Evolutionary conservation across 345 rosid species (phyloP).

Genomic region (Capsella bursapastoris): DNA sequence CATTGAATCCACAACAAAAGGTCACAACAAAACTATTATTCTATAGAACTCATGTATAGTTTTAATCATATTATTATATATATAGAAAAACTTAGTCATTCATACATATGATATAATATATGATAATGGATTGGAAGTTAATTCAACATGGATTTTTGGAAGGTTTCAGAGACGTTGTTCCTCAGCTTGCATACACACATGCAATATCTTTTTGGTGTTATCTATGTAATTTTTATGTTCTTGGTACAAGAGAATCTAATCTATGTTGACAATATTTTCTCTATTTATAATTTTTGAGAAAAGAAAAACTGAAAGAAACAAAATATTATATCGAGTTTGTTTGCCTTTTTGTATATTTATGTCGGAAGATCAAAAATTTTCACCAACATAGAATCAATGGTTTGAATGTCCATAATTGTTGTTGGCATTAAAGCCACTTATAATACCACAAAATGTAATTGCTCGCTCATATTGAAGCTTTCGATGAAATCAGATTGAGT

Average conservation of each 20-base stretch:
- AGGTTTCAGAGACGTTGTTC: conserved; percentile 41
- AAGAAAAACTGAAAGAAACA: conserved; percentile 5
- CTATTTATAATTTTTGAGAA: neutral
- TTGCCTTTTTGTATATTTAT: conserved; percentile 29
- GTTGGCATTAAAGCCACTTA: neutral
- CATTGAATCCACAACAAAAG: conserved; percentile 46
- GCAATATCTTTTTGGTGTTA: conserved; percentile 45
- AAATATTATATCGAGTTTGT: conserved; percentile 21
- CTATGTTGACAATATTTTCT: conserved; percentile 35
- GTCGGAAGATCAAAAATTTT: conserved; percentile 13
- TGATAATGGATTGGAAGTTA: conserved; percentile 22
- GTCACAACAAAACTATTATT: conserved; percentile 41
- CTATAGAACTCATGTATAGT: conserved; percentile 26
- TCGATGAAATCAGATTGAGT: conserved; percentile 2
- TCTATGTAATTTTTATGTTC: conserved; percentile 37
- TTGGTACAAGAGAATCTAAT: conserved; percentile 43
- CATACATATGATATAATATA: neutral
- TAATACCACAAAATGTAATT: neutral
- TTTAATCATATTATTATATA: conserved; percentile 6
- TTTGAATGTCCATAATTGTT: conserved; percentile 11
- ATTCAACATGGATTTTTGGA: conserved; percentile 46
- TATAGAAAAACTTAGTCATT: neutral
- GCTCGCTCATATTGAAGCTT: neutral
- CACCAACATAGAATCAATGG: conserved; percentile 3
- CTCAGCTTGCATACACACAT: conserved; percentile 47